Percentiles rank a stretch among this genome's conserved stretches.
Conservation (phyloP, 805 yeast genomes). For the Grigorovia humatica region DNA sequence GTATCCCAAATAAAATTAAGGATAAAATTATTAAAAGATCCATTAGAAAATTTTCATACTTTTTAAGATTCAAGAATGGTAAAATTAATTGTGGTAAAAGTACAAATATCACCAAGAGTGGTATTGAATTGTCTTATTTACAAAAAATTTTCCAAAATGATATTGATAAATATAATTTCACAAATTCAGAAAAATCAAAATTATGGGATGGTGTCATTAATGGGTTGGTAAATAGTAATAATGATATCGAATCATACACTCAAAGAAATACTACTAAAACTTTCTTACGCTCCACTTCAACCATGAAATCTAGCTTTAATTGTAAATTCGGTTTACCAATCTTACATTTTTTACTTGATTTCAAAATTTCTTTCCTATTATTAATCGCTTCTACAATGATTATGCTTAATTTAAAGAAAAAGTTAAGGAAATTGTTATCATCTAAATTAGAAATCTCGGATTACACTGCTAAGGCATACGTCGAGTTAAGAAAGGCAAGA, state of each 20-base stretch:
- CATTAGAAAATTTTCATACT: slow-evolving; percentile 49
- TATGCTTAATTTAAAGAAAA: not conserved
- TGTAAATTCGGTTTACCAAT: not conserved
- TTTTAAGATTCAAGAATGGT: slow-evolving; percentile 57
- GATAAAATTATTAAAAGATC: slow-evolving; percentile 53
- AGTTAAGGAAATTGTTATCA: not conserved
- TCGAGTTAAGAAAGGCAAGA: slow-evolving; percentile 23
- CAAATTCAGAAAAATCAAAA: slow-evolving; percentile 10
- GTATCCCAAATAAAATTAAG: slow-evolving; percentile 62
- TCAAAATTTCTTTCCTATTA: not conserved
- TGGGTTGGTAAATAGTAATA: not conserved
- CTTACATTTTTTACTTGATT: not conserved
- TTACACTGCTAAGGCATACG: not conserved
- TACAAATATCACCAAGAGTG: slow-evolving; percentile 35
- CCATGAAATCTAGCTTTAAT: not conserved
- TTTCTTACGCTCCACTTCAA: not conserved
- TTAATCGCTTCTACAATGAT: not conserved
- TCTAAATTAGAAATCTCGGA: not conserved
- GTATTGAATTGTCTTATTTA: slow-evolving; percentile 37
- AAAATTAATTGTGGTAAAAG: slow-evolving; percentile 44
- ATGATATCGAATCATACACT: not conserved
- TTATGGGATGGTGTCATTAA: slow-evolving; percentile 39
- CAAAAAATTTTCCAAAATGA: slow-evolving; percentile 24
- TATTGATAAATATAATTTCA: not conserved
- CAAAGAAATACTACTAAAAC: not conserved